Conservation (phyloP, 1,284 basidiomycete genomes). For the Moesziomyces globuligerus region DNA sequence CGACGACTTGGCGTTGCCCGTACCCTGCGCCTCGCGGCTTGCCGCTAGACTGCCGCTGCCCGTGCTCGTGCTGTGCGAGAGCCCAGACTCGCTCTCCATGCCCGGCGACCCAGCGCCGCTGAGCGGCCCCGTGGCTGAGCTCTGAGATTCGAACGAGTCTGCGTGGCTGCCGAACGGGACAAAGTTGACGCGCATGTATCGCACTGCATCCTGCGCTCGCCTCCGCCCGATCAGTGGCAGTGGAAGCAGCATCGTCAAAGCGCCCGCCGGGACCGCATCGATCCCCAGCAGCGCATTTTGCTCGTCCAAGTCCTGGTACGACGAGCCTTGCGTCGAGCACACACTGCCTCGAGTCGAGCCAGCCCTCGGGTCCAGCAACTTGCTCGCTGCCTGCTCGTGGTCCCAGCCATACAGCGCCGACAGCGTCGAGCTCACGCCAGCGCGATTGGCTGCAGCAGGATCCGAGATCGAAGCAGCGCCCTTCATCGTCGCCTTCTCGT, state of each 20-base stretch:
- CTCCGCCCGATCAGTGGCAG: slow-evolving; percentile 42
- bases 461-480: not conserved
- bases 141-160: slow-evolving; percentile 4
- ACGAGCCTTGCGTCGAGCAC: not conserved
- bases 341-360: slow-evolving; percentile 1
- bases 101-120: slow-evolving; percentile 9
- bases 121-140: not conserved
- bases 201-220: slow-evolving; percentile 18
- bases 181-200: slow-evolving; percentile 53
- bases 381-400: slow-evolving; percentile 12
- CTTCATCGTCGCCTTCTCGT: not conserved
- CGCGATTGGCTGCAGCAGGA: slow-evolving; percentile 8
- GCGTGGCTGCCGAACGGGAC: slow-evolving; percentile 36
- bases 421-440: slow-evolving; percentile 22
- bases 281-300: slow-evolving; percentile 42
- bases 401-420: slow-evolving; percentile 37
- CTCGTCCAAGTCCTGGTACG: slow-evolving; percentile 33
- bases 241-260: slow-evolving; percentile 59
- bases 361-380: not conserved
- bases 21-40: slow-evolving; percentile 6
- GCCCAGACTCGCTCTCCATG: slow-evolving; percentile 7
- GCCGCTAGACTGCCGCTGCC: slow-evolving; percentile 16
- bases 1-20: slow-evolving; percentile 7
- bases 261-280: slow-evolving; percentile 36
- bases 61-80: slow-evolving; percentile 23